Percentiles rank a stretch among this genome's conserved stretches.
phyloP scores from a whole-genome alignment of 1,139 yeast genomes.

The Taphrina flavorubra region DNA sequence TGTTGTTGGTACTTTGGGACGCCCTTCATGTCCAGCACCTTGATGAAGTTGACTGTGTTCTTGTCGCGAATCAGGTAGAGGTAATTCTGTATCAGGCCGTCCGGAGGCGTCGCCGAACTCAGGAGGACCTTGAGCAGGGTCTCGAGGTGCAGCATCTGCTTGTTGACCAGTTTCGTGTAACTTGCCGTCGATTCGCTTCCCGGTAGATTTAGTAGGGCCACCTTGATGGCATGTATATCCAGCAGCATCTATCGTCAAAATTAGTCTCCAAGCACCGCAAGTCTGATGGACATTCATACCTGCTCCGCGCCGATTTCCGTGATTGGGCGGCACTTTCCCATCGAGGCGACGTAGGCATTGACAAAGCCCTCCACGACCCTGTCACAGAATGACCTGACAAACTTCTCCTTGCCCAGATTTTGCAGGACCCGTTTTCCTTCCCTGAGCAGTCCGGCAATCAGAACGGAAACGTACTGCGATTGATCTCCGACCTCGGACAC shows the following conservation, averaged over 20 bases:
- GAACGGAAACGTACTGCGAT: slow-evolving; percentile 53
- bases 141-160: slow-evolving; percentile 63
- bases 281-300: slow-evolving; percentile 17
- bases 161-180: slow-evolving; percentile 60
- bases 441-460: slow-evolving; percentile 43
- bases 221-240: slow-evolving; percentile 71
- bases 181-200: slow-evolving; percentile 46
- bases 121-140: slow-evolving; percentile 68
- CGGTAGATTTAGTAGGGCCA: slow-evolving; percentile 62
- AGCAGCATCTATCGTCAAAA: slow-evolving; percentile 57
- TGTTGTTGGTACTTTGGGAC: slow-evolving; percentile 37
- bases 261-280: background rate
- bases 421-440: slow-evolving; percentile 59
- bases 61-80: slow-evolving; percentile 71
- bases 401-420: slow-evolving; percentile 71
- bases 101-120: slow-evolving; percentile 66
- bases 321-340: slow-evolving; percentile 68
- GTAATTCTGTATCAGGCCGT: slow-evolving; percentile 69
- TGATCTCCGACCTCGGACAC: slow-evolving; percentile 69
- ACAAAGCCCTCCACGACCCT: slow-evolving; percentile 71
- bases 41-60: slow-evolving; percentile 65
- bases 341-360: slow-evolving; percentile 62
- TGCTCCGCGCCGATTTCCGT: slow-evolving; percentile 79
- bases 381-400: slow-evolving; percentile 74
- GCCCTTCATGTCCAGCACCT: slow-evolving; percentile 67